phyloP scores from a whole-genome alignment of 2,329 filamentous ascomycete species.

The Pezicula neosporulosa region DNA sequence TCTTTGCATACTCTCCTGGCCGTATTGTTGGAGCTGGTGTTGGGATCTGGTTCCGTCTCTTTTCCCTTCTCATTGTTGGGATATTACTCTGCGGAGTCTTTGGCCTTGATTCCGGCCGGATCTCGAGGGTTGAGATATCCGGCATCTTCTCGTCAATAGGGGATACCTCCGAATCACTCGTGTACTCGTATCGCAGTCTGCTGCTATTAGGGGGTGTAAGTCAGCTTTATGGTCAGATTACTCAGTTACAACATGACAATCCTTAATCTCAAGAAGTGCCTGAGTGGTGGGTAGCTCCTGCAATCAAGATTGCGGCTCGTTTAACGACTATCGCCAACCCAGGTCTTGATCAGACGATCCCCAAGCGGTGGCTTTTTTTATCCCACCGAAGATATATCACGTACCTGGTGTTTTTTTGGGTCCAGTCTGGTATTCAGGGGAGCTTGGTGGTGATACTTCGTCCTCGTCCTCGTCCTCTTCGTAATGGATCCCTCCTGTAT shows the following conservation, averaged over 20 bases:
- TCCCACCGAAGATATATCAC: neutral
- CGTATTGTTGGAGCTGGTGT: conserved; percentile 19
- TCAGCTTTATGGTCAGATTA: neutral
- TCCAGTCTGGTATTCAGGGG: conserved; percentile 26
- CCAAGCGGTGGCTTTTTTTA: neutral
- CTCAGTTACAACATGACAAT: neutral
- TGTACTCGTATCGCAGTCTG: neutral
- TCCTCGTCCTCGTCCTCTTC: neutral
- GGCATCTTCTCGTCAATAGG: conserved; percentile 33
- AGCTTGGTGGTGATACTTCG: conserved; percentile 41
- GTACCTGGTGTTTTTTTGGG: neutral
- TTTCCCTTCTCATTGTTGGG: conserved; percentile 27
- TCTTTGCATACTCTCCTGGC: conserved; percentile 17
- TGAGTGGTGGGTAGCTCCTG: neutral
- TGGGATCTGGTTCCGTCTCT: conserved; percentile 24
- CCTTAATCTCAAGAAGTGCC: neutral
- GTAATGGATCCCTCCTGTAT: conserved; percentile 12
- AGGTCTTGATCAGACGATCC: neutral
- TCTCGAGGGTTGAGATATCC: conserved; percentile 18
- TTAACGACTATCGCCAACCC: conserved; percentile 3
- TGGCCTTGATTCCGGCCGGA: conserved; percentile 8
- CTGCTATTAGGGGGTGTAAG: neutral
- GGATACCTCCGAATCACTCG: conserved; percentile 26
- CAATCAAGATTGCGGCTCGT: neutral
- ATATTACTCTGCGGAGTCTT: conserved; percentile 24